Evolutionary conservation across 148 eudicot species (phyloP).

Genomic region (Vaccinium vitisidaea): DNA sequence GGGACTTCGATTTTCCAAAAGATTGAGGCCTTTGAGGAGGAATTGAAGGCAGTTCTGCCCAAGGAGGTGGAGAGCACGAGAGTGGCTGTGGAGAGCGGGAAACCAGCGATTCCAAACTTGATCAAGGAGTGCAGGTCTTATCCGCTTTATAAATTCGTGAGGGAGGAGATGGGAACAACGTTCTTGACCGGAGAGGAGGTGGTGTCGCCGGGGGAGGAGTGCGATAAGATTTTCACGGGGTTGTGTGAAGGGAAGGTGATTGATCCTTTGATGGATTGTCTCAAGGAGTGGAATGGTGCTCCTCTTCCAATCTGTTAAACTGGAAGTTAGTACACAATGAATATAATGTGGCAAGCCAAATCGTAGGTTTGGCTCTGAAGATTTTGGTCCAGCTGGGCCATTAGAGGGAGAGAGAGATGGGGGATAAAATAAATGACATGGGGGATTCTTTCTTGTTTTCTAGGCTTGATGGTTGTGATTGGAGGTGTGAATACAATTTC

Average conservation of each 20-base stretch:
- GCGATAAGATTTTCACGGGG: constrained; percentile 42
- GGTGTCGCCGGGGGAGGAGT: constrained; percentile 45
- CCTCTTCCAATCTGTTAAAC: constrained; percentile 42
- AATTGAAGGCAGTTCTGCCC: constrained; percentile 35
- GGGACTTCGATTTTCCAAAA: constrained; percentile 32
- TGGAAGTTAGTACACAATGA: too few relatives aligned
- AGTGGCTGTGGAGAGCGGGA: constrained; percentile 33
- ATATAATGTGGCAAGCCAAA: too few relatives aligned
- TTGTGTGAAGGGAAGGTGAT: constrained; percentile 34
- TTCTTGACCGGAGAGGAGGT: constrained; percentile 39
- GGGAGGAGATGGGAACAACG: constrained; percentile 36
- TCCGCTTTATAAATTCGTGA: constrained; percentile 46
- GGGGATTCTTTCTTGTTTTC: too few relatives aligned
- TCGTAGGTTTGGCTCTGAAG: too few relatives aligned
- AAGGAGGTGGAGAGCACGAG: constrained; percentile 39
- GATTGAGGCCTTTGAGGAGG: constrained; percentile 40
- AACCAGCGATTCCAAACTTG: constrained; percentile 26
- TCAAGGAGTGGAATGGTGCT: constrained; percentile 47
- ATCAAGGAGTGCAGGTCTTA: constrained; percentile 45
- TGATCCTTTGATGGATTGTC: constrained; percentile 49
- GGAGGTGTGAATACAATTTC: too few relatives aligned
- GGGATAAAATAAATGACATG: too few relatives aligned
- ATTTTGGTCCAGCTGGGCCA: too few relatives aligned
- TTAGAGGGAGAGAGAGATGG: too few relatives aligned
- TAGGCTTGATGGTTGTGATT: too few relatives aligned